Evolutionary conservation across 2,329 filamentous ascomycete genomes (phyloP).

Genomic region (Xylaria sp.): DNA sequence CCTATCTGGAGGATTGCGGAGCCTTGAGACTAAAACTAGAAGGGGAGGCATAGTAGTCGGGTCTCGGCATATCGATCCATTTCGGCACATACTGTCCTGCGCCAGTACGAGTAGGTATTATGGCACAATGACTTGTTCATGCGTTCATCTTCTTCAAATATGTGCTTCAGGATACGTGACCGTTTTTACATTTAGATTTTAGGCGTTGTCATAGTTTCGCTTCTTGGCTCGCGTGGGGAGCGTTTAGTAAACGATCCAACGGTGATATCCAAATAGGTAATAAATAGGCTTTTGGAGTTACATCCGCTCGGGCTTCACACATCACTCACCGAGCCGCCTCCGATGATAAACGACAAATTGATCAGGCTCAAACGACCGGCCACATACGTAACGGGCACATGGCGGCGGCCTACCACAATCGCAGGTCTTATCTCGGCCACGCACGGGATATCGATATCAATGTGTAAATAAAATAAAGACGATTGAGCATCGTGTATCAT

Average conservation of each 20-base stretch:
- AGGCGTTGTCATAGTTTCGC: neutral
- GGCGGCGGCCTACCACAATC: constrained; percentile 8
- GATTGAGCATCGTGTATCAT: constrained; percentile 1
- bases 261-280: constrained; percentile 7
- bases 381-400: constrained; percentile 1
- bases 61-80: constrained; percentile 17
- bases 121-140: no score
- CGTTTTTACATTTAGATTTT: neutral
- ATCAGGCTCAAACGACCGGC: constrained; percentile 12
- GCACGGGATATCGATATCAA: neutral
- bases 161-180: constrained; percentile 4
- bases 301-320: constrained; percentile 28
- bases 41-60: constrained; percentile 15
- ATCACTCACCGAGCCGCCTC: constrained; percentile 36
- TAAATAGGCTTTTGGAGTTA: constrained; percentile 21
- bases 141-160: constrained; percentile 14
- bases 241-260: constrained; percentile 17
- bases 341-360: constrained; percentile 24
- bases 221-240: constrained; percentile 18
- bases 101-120: neutral
- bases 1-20: constrained; percentile 12
- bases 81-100: constrained; percentile 8
- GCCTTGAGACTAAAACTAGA: constrained; percentile 6
- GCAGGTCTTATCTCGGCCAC: neutral
- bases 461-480: neutral